These are phyloP conservation scores for Linum tenue DNA, from an alignment of 345 rosid species.

Conservation along the genomic window DNA sequence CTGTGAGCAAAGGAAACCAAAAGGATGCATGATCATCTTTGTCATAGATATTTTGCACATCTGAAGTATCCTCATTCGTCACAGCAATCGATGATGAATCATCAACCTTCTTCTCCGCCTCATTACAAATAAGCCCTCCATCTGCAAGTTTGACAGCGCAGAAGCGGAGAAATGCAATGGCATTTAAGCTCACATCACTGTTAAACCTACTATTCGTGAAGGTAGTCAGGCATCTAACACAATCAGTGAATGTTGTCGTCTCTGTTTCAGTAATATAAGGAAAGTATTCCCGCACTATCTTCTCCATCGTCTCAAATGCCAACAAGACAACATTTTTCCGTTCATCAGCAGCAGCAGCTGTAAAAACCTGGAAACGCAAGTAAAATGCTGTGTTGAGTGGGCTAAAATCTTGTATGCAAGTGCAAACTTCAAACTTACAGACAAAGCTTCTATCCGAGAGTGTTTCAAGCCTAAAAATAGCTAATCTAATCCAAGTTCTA, in stretches of 20 bases:
- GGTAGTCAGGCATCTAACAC: slow-evolving; percentile 85
- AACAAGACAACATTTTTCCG: slow-evolving; percentile 70
- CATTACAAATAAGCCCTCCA: slow-evolving; percentile 68
- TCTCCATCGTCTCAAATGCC: slow-evolving; percentile 93
- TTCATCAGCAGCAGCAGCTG: slow-evolving; percentile 84
- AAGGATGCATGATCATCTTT: slow-evolving; percentile 75
- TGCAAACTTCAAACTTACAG: background rate
- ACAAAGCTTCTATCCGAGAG: background rate
- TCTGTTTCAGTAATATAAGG: slow-evolving; percentile 95
- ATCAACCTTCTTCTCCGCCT: slow-evolving; percentile 38
- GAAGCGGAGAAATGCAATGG: slow-evolving; percentile 89
- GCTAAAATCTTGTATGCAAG: background rate
- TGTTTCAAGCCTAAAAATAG: background rate
- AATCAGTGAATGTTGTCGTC: slow-evolving; percentile 76
- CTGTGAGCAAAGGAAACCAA: slow-evolving; percentile 93
- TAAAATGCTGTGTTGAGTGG: background rate
- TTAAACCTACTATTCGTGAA: slow-evolving; percentile 84
- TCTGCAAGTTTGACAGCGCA: slow-evolving; percentile 94
- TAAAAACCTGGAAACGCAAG: slow-evolving; percentile 52
- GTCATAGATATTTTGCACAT: slow-evolving; percentile 28
- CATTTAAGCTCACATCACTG: slow-evolving; percentile 89
- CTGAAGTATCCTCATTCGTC: slow-evolving; percentile 28
- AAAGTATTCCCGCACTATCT: slow-evolving; percentile 86
- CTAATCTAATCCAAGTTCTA: background rate
- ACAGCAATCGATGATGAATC: slow-evolving; percentile 11